Evolutionary conservation across 306 rosid genomes (phyloP), one percentile per base, ranked within the genome.

Genomic region (Corylus americana): DNA sequence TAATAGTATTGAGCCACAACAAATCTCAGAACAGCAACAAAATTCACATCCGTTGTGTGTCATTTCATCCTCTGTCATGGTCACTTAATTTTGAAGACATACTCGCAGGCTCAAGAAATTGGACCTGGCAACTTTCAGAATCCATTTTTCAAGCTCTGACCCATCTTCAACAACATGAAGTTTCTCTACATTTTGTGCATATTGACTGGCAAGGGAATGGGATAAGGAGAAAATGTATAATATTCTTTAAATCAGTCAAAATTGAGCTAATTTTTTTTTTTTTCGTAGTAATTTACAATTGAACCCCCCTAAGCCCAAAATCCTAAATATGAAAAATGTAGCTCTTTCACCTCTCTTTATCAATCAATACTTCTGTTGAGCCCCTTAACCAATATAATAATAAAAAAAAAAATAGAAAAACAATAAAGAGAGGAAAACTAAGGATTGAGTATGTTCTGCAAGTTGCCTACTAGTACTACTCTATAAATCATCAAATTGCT

Each of bases 251-350:
- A 77, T 42, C 70, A 55, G 78, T 44, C 72, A 78, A 88, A 81
- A 85, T 70, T 88, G 86, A 78, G 80, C 73, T 54, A 75, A 85
- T 71, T 20, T 8, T 8, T 78, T 11, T 44, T 22, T 22, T 22
- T 22, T 22, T 22, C 0, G 47, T 25, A 12, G 55, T 70, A 70
- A 81, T 72, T 69, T 81, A 81, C 82, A 86, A 55, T 44, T 47
- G 66, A 77, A 69, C 71, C 11, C 11, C 14, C 25, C 51, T 6
- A 63, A 67, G 3, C 16, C 35, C 35, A n/a, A 27, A 14, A 8
- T 55, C 27, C 39, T 54, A 59, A 59, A 25, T 9, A 59, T 59
- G 66, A 25, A 59, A 59, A 59, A 8, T 59, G 66, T 3, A 42
- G 45, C 16, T 67, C 72, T 68, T 42, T 68, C 71, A 42, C 25